Evolutionary conservation across 2,329 filamentous ascomycete genomes (phyloP).

Genomic region (Nothomitra cinnamomea): DNA sequence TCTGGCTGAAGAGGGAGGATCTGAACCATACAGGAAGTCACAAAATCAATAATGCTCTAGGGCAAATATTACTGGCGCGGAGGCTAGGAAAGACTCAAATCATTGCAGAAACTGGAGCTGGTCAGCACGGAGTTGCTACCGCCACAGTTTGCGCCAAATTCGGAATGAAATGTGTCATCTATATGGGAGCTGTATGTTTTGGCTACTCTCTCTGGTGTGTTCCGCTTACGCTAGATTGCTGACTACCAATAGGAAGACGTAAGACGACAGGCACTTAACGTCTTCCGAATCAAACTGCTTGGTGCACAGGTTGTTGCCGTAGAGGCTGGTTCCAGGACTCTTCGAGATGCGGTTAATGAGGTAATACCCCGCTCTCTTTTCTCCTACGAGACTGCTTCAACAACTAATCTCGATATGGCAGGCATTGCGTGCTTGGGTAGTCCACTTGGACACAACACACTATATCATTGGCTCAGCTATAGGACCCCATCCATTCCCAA

Average conservation of each 20-base stretch:
- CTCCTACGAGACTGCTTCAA: neutral
- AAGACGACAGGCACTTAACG: constrained; percentile 85
- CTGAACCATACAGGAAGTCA: constrained; percentile 95
- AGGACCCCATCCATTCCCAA: constrained; percentile 93
- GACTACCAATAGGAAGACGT: constrained; percentile 54
- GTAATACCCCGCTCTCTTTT: neutral
- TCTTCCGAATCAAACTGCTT: constrained; percentile 94
- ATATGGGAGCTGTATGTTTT: constrained; percentile 61
- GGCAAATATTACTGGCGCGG: constrained; percentile 74
- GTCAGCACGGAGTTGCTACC: constrained; percentile 94
- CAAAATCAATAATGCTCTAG: constrained; percentile 98
- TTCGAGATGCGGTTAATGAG: constrained; percentile 26
- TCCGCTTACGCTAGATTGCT: no score
- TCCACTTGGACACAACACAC: constrained; percentile 81
- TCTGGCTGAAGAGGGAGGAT: constrained; percentile 96
- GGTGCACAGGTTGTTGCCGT: constrained; percentile 87
- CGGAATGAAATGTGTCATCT: constrained; percentile 93
- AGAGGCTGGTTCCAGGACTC: constrained; percentile 62
- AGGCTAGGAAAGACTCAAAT: constrained; percentile 89
- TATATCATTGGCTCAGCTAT: constrained; percentile 98
- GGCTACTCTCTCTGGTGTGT: no score
- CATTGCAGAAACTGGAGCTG: constrained; percentile 93
- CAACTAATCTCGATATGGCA: constrained; percentile 22
- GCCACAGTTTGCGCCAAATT: constrained; percentile 97
- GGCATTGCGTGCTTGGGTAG: constrained; percentile 85